Evolutionary conservation across 169 alveolate genomes (phyloP), one percentile per base, ranked within the genome.

Genomic region (Eimeria falciformis): DNA sequence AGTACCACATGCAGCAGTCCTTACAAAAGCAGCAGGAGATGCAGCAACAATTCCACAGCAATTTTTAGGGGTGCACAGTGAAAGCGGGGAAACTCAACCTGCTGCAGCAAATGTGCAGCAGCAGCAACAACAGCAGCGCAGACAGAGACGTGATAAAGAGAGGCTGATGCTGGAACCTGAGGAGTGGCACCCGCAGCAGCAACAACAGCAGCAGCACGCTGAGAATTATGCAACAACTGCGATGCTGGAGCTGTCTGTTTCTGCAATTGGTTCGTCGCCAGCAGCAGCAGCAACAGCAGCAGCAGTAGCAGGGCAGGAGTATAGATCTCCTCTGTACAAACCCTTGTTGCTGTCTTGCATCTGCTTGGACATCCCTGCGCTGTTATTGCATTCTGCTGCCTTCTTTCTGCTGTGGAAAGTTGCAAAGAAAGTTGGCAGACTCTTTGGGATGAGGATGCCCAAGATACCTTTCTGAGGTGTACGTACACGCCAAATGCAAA

Each of bases 381-480:
- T 37, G 4, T 37, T 50, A 7, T 33, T 79, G 73, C 89, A 79
- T 23, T 47, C 73, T 1, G 25, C 33, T 45, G 43, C 68, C 29
- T 79, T 79, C 29, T 21, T 50, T 9, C 3, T 33, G 29, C 21
- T 62, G 43, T 79, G 89, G 89, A 43, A 33, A 37, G 29, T 79
- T 6, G 89, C 89, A 4, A 3, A 25, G 37, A 79, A 23, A 18
- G 45, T 79, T 7, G 89, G 89, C 65, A 23, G 53, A 33, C 69
- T 79, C 46, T 79, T 79, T 37, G 89, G 89, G 17, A 56, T 79
- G 17, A 46, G 47, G 14, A 79, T 79, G 75, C 73, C 73, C 40
- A 79, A 46, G 47, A 46, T 79, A 1, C 89, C 89, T 50, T 79
- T 79, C 69, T 79, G 53, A 79, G 62, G n/a, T n/a, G n/a, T n/a